These are phyloP conservation scores for Schizochytrium sp. DNA, from an alignment of 108 stramenopile genomes.

Conservation along the genomic window DNA sequence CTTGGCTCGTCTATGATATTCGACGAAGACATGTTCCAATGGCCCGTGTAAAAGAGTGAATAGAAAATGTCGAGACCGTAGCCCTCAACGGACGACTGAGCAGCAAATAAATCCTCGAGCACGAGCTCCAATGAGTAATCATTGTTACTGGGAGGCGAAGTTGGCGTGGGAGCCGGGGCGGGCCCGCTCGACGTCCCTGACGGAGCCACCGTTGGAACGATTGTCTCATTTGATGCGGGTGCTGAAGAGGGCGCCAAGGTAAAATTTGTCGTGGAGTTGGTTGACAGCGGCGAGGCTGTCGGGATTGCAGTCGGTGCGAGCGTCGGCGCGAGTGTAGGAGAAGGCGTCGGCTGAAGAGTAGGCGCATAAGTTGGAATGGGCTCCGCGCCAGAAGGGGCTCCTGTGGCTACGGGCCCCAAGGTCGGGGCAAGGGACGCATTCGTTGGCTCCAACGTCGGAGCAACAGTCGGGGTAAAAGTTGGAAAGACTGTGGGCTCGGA, in stretches of 20 bases:
- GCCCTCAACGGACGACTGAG: neutral
- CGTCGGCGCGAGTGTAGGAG: too few species aligned
- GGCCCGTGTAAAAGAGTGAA: neutral
- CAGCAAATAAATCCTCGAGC: neutral
- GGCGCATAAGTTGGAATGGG: too few species aligned
- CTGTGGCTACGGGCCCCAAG: too few species aligned
- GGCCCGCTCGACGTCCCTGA: neutral
- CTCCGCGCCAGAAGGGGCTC: too few species aligned
- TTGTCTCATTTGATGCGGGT: neutral
- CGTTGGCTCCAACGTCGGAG: neutral
- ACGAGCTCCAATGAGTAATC: neutral
- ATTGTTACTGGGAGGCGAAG: neutral
- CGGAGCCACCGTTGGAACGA: neutral
- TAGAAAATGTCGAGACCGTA: neutral
- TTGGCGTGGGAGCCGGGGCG: neutral
- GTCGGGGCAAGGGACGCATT: too few species aligned
- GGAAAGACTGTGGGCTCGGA: neutral
- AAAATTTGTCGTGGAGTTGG: too few species aligned
- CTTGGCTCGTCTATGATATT: neutral
- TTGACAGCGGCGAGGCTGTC: neutral
- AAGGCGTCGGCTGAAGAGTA: too few species aligned
- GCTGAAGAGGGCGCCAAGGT: neutral
- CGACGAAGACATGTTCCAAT: neutral
- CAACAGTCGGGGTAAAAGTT: too few species aligned
- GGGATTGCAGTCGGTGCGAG: neutral